Evolutionary conservation across 495 filamentous ascomycete genomes (phyloP).

Genomic region (Penicillium simplicissimum): DNA sequence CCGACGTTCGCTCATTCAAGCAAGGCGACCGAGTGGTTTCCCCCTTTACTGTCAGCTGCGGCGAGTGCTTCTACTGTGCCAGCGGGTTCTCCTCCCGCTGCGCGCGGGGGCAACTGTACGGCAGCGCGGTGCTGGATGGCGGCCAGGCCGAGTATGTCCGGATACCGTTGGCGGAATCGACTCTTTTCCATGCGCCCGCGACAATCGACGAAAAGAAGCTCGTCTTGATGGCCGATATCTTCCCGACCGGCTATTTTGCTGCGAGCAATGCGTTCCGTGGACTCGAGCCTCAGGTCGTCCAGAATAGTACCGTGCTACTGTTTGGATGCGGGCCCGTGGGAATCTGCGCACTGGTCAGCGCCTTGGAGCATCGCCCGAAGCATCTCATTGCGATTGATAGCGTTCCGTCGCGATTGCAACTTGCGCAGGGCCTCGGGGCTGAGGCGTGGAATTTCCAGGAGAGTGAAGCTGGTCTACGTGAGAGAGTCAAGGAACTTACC

Average conservation of each 20-base stretch:
- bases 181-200: constrained; percentile 65
- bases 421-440: constrained; percentile 72
- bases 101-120: constrained; percentile 64
- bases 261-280: constrained; percentile 70
- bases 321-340: constrained; percentile 88
- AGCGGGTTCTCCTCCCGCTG: constrained; percentile 55
- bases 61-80: constrained; percentile 81
- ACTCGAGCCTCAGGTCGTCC: constrained; percentile 52
- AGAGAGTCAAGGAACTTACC: constrained; percentile 69
- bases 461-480: constrained; percentile 54
- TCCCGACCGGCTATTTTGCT: constrained; percentile 83
- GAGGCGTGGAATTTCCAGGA: constrained; percentile 75
- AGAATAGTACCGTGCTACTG: constrained; percentile 67
- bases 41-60: constrained; percentile 71
- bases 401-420: constrained; percentile 67
- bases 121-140: constrained; percentile 69
- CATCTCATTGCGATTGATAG: constrained; percentile 80
- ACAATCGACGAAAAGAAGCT: constrained; percentile 72
- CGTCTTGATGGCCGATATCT: constrained; percentile 60
- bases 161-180: constrained; percentile 78
- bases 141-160: constrained; percentile 87
- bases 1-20: constrained; percentile 52
- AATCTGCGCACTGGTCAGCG: constrained; percentile 77
- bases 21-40: constrained; percentile 52
- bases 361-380: constrained; percentile 70